Conservation (phyloP, 176 grass and related monocot genomes). For the Aegilops bicornis region DNA sequence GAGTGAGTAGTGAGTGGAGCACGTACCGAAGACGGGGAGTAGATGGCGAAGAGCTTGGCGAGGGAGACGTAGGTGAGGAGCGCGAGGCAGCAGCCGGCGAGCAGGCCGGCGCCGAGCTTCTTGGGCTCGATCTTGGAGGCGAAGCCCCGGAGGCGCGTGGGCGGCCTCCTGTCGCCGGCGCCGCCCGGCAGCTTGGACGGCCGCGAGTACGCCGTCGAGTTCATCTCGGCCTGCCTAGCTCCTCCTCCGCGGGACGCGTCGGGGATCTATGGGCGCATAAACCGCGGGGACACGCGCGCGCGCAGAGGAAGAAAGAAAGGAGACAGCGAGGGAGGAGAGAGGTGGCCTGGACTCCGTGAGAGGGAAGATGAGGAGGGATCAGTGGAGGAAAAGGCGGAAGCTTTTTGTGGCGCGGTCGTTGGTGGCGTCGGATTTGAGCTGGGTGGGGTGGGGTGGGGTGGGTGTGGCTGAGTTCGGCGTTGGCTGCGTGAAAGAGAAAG, state of each 20-base stretch:
- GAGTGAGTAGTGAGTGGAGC: not conserved
- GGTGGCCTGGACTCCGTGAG: not conserved
- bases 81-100: slow-evolving; percentile 4
- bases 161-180: slow-evolving; percentile 20
- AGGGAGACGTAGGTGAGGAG: slow-evolving; percentile 26
- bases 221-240: slow-evolving; percentile 16
- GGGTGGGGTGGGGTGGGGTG: no score
- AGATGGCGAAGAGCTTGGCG: slow-evolving; percentile 72
- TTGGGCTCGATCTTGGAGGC: slow-evolving; percentile 69
- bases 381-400: not conserved
- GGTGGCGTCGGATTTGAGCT: not conserved
- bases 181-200: slow-evolving; percentile 40
- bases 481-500: not conserved
- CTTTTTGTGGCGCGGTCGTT: not conserved
- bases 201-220: slow-evolving; percentile 51
- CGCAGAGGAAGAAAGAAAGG: no score
- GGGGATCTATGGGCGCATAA: not conserved
- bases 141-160: slow-evolving; percentile 38
- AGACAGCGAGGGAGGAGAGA: no score
- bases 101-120: slow-evolving; percentile 60
- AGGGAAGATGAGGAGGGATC: not conserved
- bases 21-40: slow-evolving; percentile 63
- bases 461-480: not conserved
- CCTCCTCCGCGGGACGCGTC: not conserved
- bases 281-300: no score